Conservation (phyloP, 2,329 filamentous ascomycete genomes). For the Akanthomyces lecanii region DNA sequence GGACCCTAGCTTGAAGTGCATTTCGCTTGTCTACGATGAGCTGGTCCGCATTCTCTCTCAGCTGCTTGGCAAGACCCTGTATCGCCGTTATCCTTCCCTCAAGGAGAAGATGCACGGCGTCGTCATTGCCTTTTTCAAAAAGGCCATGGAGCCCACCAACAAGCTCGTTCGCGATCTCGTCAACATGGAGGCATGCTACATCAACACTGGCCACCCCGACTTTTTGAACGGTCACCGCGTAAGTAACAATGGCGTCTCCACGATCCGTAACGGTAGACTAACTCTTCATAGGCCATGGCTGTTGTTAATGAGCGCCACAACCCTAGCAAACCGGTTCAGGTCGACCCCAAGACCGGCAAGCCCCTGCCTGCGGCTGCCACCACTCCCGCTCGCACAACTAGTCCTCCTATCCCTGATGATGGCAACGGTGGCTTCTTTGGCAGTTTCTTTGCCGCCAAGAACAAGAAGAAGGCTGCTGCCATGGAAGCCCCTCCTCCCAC, state of each 20-base stretch:
- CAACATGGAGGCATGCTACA: slow-evolving; percentile 92
- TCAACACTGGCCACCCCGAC: slow-evolving; percentile 97
- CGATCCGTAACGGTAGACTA: slow-evolving; percentile 22
- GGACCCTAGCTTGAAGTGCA: slow-evolving; percentile 95
- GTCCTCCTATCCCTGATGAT: slow-evolving; percentile 61
- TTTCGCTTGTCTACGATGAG: slow-evolving; percentile 95
- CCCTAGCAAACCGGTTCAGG: slow-evolving; percentile 78
- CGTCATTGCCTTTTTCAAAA: slow-evolving; percentile 94
- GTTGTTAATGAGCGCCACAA: slow-evolving; percentile 93
- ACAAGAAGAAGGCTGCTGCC: slow-evolving; percentile 99
- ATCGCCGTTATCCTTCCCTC: slow-evolving; percentile 85
- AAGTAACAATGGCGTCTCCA: slow-evolving; percentile 31
- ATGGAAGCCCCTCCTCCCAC: slow-evolving; percentile 94
- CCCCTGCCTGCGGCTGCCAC: slow-evolving; percentile 64
- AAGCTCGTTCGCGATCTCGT: slow-evolving; percentile 93
- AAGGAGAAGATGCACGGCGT: slow-evolving; percentile 97
- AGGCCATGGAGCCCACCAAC: slow-evolving; percentile 96
- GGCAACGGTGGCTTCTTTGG: slow-evolving; percentile 85
- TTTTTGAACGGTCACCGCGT: slow-evolving; percentile 92
- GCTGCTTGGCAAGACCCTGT: slow-evolving; percentile 81
- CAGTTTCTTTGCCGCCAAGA: slow-evolving; percentile 97
- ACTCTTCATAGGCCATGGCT: slow-evolving; percentile 69
- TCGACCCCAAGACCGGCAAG: slow-evolving; percentile 98
- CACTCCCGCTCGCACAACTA: slow-evolving; percentile 65
- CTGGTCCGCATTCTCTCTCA: slow-evolving; percentile 91